Base-by-base conservation (phyloP, 23 red algal species). In the Gracilaria domingensis region DNA sequence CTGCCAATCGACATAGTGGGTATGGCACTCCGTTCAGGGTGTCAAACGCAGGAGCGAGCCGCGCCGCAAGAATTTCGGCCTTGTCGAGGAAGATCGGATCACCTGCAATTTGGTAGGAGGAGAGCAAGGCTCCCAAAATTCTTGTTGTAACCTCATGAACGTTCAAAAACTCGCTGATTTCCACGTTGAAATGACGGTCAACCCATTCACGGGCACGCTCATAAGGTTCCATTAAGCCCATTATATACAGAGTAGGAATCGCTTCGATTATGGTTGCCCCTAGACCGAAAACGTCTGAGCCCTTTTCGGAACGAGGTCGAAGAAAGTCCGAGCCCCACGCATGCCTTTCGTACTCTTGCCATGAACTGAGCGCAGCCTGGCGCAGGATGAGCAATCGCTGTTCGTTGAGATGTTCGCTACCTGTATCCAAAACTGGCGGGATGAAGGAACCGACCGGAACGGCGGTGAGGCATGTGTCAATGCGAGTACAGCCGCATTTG, bases 111-210 rank as follows among this genome's bases (percentile, higher is more conserved):
- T 91, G 85, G 51, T 87, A 87, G 23, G 91, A 64, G 12, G 90
- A 93, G 20, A 97, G 24, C 56, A 97, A 44, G 33, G 78, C 90
- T 38, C 95, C 95, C 5, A 97, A 36, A 58, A 93, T 90, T 32
- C 95, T 91, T 45, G 93, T 97, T 7, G 78, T 90, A 4, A 83
- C 69, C 65, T 97, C 95, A 49, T 93, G 88, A 21, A 93, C 85
- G n/a, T 50, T 90, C 7, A 94, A 77, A 40, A 45, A 80, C 21
- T 74, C 44, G 26, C 75, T 85, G 14, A 12, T 86, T 8, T 64
- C 89, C 25, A 94, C 58, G 48, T 66, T 45, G 38, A 93, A 70
- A 28, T 83, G 37, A 1, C 40, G 37, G 57, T 93, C 81, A 11
- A 97, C 71, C 70, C 73, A 94, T n/a, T n/a, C 61, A 0, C 95